Base-by-base conservation (phyloP, 345 rosid genomes). In the Gossypioides kirkii region DNA sequence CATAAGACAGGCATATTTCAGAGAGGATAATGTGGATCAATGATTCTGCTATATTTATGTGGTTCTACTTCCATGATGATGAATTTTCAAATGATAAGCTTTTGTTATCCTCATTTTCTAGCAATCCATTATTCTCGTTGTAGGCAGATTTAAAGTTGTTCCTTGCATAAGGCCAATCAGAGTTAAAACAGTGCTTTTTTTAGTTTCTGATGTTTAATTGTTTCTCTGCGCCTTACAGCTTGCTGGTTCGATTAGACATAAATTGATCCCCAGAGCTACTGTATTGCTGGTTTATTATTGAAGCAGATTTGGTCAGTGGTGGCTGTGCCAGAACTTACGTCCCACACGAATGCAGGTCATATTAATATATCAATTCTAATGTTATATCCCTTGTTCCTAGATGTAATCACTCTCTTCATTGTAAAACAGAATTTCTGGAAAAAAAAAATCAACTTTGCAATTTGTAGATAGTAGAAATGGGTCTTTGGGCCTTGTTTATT, bases 191-290 rank as follows among this genome's bases (percentile, higher is more conserved):
- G 6, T 5, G 7, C 38, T 32, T 32, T 32, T 28, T 32, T 32
- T 5, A 32, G 38, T 32, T 61, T 36, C 71, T 54, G 71, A 70
- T 65, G 45, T 18, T 45, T 46, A 22, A 6, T 6, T 49, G 36
- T 55, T 3, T 79, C 28, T 77, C 41, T 25, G 64, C 36, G 47
- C 47, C 16, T 66, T 71, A 22, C 83, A 86, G 91, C 63, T 73
- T 81, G 84, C 80, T 84, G 80, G 76, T 82, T 59, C 85, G 76
- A 41, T 22, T 87, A 78, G 75, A 82, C 80, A 75, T 86, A 58
- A 80, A 63, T 22, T 87, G 84, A 87, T 67, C 47, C 50, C 69
- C 47, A 10, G 61, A 38, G 50, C 18, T 32, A 32, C 38, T 10
- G 59, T 20, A 16, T 16, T 43, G 45, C 68, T 71, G 70, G 50